A percentile compares a stretch with the other conserved stretches of the same genome.
Evolutionary conservation across 1,139 yeast species (phyloP).

Genomic region (Blastobotrys indianensis): DNA sequence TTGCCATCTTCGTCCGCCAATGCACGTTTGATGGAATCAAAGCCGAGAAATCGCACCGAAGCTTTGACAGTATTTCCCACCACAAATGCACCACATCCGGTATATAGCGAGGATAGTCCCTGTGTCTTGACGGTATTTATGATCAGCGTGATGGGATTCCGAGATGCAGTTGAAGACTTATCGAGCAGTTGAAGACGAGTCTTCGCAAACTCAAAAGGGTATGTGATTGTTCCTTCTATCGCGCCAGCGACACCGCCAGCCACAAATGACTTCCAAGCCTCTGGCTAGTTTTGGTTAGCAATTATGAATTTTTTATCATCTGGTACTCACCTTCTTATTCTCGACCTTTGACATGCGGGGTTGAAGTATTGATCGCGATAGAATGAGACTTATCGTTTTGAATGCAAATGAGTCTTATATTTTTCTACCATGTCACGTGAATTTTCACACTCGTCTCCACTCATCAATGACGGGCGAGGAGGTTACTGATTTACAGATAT

Average conservation of each 20-base stretch:
- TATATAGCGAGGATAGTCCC: constrained; percentile 76
- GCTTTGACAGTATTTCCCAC: constrained; percentile 96
- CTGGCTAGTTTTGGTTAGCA: constrained; percentile 19
- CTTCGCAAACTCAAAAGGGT: constrained; percentile 96
- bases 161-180: constrained; percentile 56
- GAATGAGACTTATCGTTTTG: too few species aligned
- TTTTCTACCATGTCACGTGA: too few species aligned
- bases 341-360: constrained; percentile 12
- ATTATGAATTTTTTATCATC: background rate
- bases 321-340: constrained; percentile 13
- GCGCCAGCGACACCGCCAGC: constrained; percentile 98
- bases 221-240: constrained; percentile 81
- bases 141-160: constrained; percentile 79
- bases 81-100: constrained; percentile 97
- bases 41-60: constrained; percentile 86
- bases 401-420: too few species aligned
- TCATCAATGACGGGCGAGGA: too few species aligned
- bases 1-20: constrained; percentile 81
- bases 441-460: too few species aligned
- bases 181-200: constrained; percentile 84
- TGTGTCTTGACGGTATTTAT: constrained; percentile 67
- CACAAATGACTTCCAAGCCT: constrained; percentile 62
- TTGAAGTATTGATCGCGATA: background rate
- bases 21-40: constrained; percentile 73
- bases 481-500: too few species aligned